These are phyloP conservation scores for Globisporangium solare DNA, from an alignment of 352 stramenopile genomes.

Conservation along the genomic window DNA sequence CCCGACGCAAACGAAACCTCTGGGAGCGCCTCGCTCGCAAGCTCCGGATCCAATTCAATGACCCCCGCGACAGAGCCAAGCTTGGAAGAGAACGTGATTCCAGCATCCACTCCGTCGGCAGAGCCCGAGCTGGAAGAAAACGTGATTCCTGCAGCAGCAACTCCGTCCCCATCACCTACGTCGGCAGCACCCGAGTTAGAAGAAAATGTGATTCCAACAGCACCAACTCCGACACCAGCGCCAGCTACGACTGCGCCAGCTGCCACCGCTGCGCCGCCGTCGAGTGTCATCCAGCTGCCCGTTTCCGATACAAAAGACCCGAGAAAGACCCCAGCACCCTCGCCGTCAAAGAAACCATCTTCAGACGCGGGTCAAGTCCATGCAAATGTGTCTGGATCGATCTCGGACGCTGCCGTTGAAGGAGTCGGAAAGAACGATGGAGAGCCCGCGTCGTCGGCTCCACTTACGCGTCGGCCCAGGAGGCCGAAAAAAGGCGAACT, in stretches of 20 bases:
- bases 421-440: conserved; percentile 10
- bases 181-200: background rate
- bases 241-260: conserved; percentile 5
- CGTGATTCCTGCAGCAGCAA: background rate
- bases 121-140: background rate
- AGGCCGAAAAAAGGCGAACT: conserved; percentile 9
- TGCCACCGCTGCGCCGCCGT: background rate
- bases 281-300: conserved; percentile 1
- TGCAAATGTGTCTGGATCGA: conserved; percentile 6
- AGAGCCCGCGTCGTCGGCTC: background rate
- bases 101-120: background rate
- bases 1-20: background rate
- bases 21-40: background rate
- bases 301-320: background rate
- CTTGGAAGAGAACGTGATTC: conserved; percentile 11
- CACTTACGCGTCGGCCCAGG: background rate
- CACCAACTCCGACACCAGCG: conserved; percentile 5
- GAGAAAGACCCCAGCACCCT: background rate
- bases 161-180: background rate
- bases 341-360: background rate
- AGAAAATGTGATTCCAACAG: conserved; percentile 4
- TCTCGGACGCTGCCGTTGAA: conserved; percentile 8
- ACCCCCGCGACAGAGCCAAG: background rate
- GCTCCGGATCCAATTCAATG: background rate
- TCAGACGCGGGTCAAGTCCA: conserved; percentile 11